Evolutionary conservation across 2,329 filamentous ascomycete genomes (phyloP), one percentile per base, ranked within the genome.

Genomic region (Blumeria graminis): DNA sequence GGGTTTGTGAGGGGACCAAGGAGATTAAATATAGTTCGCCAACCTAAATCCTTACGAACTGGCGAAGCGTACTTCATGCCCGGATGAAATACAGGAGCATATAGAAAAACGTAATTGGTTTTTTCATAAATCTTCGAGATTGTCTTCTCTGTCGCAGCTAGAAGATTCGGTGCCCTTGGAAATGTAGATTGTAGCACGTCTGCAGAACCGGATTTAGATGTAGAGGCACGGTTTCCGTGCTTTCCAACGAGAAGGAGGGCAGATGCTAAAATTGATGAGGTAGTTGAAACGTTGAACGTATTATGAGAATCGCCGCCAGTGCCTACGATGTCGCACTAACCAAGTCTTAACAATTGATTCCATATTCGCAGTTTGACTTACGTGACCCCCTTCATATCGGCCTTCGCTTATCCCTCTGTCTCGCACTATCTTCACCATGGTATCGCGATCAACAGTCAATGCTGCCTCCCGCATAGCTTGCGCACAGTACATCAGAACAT

Each of bases 261-360:
- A 6, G 88, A 93, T 51, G 86, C 87, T 53, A 98, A 74, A 65
- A 98, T 95, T 16, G 88, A 94, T 1, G 92, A 80, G 6, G 92
- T 94, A 4, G 92, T 98, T 63, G 84, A 92, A 67, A 98, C 90
- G 69, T 98, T 98, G 79, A 94, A 98, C 36, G 92, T 98, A 69
- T 94, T 87, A 74, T 96, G 89, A 18, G 84, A 83, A 71, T 98
- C 92, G 65, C 92, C 92, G 62, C 92, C 92, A 7, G 92, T 98
- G 62, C 92, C 92, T 58, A 98, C 92, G 67, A 98, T 96, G 69
- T 98, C 92, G 68, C 89, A 81, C 73, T 80, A 56, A 55, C 11
- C 48, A 54, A 28, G 28, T 13, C 35, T 62, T 32, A 61, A 58
- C 50, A 59, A 53, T 51, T 16, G 5, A 35, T n/a, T 33, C 18